Evolutionary conservation across 257 asterid genomes (phyloP).

Genomic region (Solanum neorickii): DNA sequence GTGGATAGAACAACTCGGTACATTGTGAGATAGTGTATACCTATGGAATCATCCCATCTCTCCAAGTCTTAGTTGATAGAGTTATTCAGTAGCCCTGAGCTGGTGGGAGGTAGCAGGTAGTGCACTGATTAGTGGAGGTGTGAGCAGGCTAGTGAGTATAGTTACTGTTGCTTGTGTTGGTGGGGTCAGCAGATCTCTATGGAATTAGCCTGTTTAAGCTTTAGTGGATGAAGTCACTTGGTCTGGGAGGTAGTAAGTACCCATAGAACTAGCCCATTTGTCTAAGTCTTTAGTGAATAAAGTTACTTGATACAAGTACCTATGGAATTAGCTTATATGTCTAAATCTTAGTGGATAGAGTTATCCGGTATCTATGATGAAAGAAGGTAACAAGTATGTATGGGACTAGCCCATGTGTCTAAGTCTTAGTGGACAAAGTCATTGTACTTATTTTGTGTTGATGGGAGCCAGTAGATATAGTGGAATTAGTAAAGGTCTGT

Average conservation of each 20-base stretch:
- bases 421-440: not conserved
- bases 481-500: not conserved
- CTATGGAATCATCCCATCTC: not conserved
- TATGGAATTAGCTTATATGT: not conserved
- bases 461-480: not conserved
- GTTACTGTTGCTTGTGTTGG: not conserved
- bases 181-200: not conserved
- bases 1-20: not conserved
- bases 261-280: not conserved
- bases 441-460: not conserved
- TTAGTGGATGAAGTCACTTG: not conserved
- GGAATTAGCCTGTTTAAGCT: not conserved
- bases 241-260: not conserved
- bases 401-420: not conserved
- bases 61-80: not conserved
- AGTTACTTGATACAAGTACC: not conserved
- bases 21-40: not conserved
- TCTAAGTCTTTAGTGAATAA: not conserved
- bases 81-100: not conserved
- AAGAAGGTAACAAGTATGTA: not conserved
- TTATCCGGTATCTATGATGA: not conserved
- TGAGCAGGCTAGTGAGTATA: not conserved
- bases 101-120: not conserved
- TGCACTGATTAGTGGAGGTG: not conserved
- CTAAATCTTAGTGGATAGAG: not conserved